Evolutionary conservation across 495 filamentous ascomycete species (phyloP).

Genomic region (Peziza echinospora): DNA sequence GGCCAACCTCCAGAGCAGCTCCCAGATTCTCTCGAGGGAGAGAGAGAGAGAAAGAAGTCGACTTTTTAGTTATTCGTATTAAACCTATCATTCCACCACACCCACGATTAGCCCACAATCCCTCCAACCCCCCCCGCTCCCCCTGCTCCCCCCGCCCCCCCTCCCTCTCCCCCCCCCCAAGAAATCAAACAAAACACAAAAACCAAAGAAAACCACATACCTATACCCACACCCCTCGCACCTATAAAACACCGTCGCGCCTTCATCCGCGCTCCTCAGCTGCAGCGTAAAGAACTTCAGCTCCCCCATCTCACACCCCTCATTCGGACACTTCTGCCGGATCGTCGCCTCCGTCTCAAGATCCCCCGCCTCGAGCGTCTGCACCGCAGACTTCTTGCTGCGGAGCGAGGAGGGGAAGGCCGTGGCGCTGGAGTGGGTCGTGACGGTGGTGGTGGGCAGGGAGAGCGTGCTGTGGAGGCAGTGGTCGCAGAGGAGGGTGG

Average conservation of each 20-base stretch:
- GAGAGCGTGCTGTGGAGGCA: no score
- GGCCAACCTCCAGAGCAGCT: no score
- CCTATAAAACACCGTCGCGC: constrained; percentile 24
- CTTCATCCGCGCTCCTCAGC: constrained; percentile 83
- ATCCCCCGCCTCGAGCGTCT: constrained; percentile 59
- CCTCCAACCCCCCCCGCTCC: no score
- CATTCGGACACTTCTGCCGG: constrained; percentile 44
- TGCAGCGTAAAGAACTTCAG: constrained; percentile 74
- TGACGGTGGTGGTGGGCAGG: no score
- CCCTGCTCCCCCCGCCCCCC: no score
- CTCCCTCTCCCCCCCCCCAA: no score
- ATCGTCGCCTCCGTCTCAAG: constrained; percentile 54
- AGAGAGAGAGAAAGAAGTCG: no score
- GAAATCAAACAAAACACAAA: background rate
- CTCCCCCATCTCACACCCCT: constrained; percentile 61
- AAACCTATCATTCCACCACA: background rate
- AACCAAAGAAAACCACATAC: background rate
- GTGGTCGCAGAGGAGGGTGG: no score
- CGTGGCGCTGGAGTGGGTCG: constrained; percentile 64
- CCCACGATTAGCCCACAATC: background rate
- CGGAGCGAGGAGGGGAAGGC: constrained; percentile 75
- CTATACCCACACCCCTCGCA: constrained; percentile 18
- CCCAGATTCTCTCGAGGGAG: no score
- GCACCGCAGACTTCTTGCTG: constrained; percentile 63
- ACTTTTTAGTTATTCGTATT: constrained; percentile 17